Evolutionary conservation across 2,329 filamentous ascomycete genomes (phyloP), one percentile per base, ranked within the genome.

Genomic region (Didymella keratinophila): DNA sequence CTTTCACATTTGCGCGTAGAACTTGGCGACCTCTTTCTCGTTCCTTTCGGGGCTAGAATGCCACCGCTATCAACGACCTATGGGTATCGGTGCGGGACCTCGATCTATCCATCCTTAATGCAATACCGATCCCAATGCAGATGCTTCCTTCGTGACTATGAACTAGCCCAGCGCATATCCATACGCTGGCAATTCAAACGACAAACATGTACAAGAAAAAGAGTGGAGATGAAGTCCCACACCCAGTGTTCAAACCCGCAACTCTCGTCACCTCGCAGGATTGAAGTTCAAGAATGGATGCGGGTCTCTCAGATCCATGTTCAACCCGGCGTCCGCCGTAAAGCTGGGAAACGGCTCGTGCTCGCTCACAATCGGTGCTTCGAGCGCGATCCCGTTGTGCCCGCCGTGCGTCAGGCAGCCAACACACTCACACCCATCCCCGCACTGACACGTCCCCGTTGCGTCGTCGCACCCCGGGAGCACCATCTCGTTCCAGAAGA

Each of bases 391-490:
- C 14, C 80, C 81, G 23, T 80, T 79, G 56, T 83, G 82, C 3
- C 81, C 82, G 20, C 78, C 80, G 54, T 85, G 82, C 3, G 81
- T 83, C 12, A 83, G 71, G 63, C 83, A 85, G 14, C 81, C 82
- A n/a, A 82, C 74, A 62, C 83, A 85, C 53, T 71, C 77, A 63
- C 82, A 85, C 37, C 82, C 81, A 54, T 79, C 80, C 16, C 81
- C 82, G 56, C 83, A 85, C 61, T 81, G 80, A 56, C 82, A 85
- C 25, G 78, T 83, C 3, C 82, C 82, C 6, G 78, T 81, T 3
- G 76, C 70, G 58, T 84, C 79, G 32, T 78, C 79, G 65, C 83
- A 84, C 16, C 77, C 68, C 6, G 77, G 76, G 1, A 78, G 61
- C 0, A 68, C 69, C 61, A 77, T 67, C 45, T 76, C 67, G 48